Evolutionary conservation across 768 basidiomycete genomes (phyloP).

Genomic region (Pleurotus giganteus): DNA sequence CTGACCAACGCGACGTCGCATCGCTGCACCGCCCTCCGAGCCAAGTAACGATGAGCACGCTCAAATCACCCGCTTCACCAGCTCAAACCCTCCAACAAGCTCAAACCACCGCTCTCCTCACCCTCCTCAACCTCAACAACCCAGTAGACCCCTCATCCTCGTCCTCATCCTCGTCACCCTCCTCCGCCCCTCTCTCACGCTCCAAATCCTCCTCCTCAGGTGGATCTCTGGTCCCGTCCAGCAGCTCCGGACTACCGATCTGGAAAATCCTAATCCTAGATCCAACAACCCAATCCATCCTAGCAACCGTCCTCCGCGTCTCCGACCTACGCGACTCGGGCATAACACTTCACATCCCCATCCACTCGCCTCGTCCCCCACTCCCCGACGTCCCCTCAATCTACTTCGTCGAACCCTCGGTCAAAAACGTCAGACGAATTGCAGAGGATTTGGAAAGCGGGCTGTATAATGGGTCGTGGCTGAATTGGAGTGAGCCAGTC

Average conservation of each 20-base stretch:
- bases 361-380: conserved; percentile 85
- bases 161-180: not conserved
- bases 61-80: not conserved
- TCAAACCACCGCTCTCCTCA: conserved; percentile 82
- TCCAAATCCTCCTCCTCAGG: not conserved
- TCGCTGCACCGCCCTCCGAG: too few relatives aligned
- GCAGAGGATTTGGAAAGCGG: conserved; percentile 88
- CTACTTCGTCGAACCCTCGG: conserved; percentile 93
- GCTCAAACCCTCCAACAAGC: conserved; percentile 74
- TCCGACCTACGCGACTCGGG: conserved; percentile 97
- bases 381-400: conserved; percentile 95
- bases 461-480: conserved; percentile 89
- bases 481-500: conserved; percentile 94
- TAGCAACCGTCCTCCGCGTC: conserved; percentile 93
- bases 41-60: conserved; percentile 1
- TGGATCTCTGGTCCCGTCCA: conserved; percentile 1
- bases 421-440: conserved; percentile 84
- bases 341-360: conserved; percentile 95
- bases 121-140: conserved; percentile 83
- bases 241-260: conserved; percentile 68
- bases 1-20: too few relatives aligned
- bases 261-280: conserved; percentile 98
- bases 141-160: conserved; percentile 36
- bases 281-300: conserved; percentile 92
- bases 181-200: not conserved